These are phyloP conservation scores for Venturia pyrina DNA, from an alignment of 2,329 filamentous ascomycete genomes.

Conservation along the genomic window DNA sequence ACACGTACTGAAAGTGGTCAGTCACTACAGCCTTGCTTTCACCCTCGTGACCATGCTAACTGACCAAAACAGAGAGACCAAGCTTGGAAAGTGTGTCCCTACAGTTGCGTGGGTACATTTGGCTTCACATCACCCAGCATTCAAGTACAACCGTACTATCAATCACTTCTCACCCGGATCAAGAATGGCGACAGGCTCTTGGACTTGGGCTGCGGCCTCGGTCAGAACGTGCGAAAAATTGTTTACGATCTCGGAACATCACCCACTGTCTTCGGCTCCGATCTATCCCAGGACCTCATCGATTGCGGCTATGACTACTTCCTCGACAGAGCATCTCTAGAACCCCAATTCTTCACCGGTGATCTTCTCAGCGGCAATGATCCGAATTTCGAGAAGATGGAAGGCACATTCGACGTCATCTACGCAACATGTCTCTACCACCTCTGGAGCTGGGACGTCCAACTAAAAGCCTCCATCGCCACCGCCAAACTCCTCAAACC, in stretches of 20 bases:
- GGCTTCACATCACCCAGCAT: constrained; percentile 7
- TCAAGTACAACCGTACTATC: neutral
- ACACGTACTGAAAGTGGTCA: constrained; percentile 6
- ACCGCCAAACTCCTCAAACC: constrained; percentile 25
- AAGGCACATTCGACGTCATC: constrained; percentile 27
- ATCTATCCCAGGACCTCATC: constrained; percentile 35
- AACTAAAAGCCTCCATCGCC: constrained; percentile 23
- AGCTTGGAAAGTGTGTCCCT: constrained; percentile 10
- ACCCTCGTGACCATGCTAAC: neutral
- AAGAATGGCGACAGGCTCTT: constrained; percentile 28
- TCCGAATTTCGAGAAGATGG: constrained; percentile 19
- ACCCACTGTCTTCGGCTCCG: constrained; percentile 29
- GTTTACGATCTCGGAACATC: constrained; percentile 27
- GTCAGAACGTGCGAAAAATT: constrained; percentile 36
- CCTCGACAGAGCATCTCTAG: constrained; percentile 21
- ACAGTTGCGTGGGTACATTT: constrained; percentile 9
- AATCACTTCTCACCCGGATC: constrained; percentile 22
- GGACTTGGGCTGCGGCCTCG: constrained; percentile 37
- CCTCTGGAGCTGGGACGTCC: constrained; percentile 27
- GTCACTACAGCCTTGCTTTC: neutral
- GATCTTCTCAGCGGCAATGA: constrained; percentile 31
- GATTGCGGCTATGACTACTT: constrained; percentile 39
- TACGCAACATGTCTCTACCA: constrained; percentile 32
- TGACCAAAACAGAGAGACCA: constrained; percentile 6
- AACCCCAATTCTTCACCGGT: constrained; percentile 32